Evolutionary conservation across 441 rosid species (phyloP), one percentile per base, ranked within the genome.

Genomic region (Populus hybrid): DNA sequence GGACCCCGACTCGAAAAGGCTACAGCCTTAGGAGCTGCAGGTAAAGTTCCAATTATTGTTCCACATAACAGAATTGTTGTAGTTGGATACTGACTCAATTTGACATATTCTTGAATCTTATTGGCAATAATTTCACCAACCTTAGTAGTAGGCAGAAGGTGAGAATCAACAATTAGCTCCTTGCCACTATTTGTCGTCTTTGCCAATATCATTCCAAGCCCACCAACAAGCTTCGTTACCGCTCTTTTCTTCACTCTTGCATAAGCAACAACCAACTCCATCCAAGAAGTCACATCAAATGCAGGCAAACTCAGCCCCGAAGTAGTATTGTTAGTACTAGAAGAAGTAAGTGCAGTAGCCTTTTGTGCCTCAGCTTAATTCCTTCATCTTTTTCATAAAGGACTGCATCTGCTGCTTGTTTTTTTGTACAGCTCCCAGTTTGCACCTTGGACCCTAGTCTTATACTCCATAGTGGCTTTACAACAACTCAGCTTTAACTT

Each of bases 1-100:
- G 99, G 99, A 63, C 98, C 98, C 1, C 99, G 91, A 84, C 97
- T 92, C 0, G 99, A 93, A 79, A 93, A 93, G 29, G 98, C 76
- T 0, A 98, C 93, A 26, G 92, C 93, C 82, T 83, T 88, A 0
- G 99, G 98, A 77, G 98, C 86, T 0, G 94, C 88, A 0, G 93
- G 95, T 14, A 87, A 80, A 40, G 86, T 68, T 3, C 95, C 90
- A n/a, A 91, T 89, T 89, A 80, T 80, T 85, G 56, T 31, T 31
- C 33, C 33, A 31, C 33, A 31, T 0, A 31, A 31, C 4, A 31
- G 33, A 50, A 94, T 90, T 6, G 88, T 86, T 14, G 93, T 98
- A 0, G 94, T 87, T 6, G 99, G 95, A 78, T 70, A 82, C 74
- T 28, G 77, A 56, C 73, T 78, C 3, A 11, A 70, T 77, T 83